Base-by-base conservation (phyloP, 164 flowering plant species). In the Platanus orientalis region DNA sequence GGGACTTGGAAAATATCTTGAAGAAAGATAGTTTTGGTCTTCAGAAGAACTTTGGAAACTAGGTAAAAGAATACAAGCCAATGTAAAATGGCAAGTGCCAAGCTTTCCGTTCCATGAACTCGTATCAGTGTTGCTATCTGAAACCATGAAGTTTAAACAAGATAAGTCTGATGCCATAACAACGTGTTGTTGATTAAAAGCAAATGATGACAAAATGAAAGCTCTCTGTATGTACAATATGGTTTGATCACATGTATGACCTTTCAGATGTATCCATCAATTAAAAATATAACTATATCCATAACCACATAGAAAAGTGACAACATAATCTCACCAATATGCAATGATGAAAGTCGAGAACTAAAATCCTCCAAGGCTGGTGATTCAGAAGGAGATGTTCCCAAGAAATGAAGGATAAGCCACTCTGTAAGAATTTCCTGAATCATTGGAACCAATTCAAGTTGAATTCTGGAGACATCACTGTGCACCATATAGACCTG, bases 311-410 rank as follows among this genome's bases (percentile, higher is more conserved):
- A 45, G 20, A 64, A 28, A 27, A 25, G 10, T 3, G 14, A 17
- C 27, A 25, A 56, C 62, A 70, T 16, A 47, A 62, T 53, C 87
- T 49, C 69, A 88, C 97, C 98, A 63, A 94, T 84, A 55, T 80
- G 87, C 78, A 94, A 74, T n/a, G 88, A 81, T 65, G 98, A 90
- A 56, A 94, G 90, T 70, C 75, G 94, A 63, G 80, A 74, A 66
- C 88, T 94, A 69, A 94, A 94, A 80, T 94, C 97, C 75, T 91
- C 95, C 63, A 77, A 49, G n/a, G 81, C 52, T 32, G 79, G 83
- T 54, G 84, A 72, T 70, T 83, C 87, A 25, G 84, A 81, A 30
- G 96, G 86, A 48, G 89, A 87, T 59, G 81, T 80, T 63, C 75
- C 81, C 73, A 94, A 55, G 74, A 82, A 87, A 72, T 83, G 78